Conservation (phyloP, 495 filamentous ascomycete genomes). For the Xylaria grammica region DNA sequence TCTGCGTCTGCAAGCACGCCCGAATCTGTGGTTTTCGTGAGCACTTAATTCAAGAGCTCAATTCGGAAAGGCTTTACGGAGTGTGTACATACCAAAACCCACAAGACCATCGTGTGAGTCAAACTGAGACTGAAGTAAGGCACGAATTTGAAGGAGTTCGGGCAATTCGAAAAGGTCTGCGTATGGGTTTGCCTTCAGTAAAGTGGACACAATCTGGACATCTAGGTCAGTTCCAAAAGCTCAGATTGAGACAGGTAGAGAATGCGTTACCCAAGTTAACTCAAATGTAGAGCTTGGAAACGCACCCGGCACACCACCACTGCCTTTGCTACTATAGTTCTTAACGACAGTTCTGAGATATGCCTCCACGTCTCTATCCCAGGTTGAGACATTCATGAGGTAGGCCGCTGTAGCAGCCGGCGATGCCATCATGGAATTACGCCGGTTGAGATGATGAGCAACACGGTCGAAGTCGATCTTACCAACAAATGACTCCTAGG, state of each 20-base stretch:
- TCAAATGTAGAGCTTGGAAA: conserved; percentile 44
- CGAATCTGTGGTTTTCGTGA: not conserved
- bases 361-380: no score
- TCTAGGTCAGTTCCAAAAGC: not conserved
- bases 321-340: conserved; percentile 21
- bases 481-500: no score
- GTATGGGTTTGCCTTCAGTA: not conserved
- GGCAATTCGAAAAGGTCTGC: not conserved
- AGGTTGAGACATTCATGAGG: no score
- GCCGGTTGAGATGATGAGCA: no score
- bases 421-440: no score
- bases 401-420: no score
- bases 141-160: conserved; percentile 6
- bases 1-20: not conserved
- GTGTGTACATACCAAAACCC: conserved; percentile 51
- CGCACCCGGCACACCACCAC: conserved; percentile 34
- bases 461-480: no score
- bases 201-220: not conserved
- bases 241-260: conserved; percentile 21
- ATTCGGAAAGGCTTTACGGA: not conserved
- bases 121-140: conserved; percentile 18
- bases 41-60: not conserved
- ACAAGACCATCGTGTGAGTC: conserved; percentile 34
- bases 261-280: conserved; percentile 36
- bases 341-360: not conserved